These are phyloP conservation scores for Cutaneotrichosporon arboriforme DNA, from an alignment of 1,284 basidiomycete genomes.

Conservation along the genomic window DNA sequence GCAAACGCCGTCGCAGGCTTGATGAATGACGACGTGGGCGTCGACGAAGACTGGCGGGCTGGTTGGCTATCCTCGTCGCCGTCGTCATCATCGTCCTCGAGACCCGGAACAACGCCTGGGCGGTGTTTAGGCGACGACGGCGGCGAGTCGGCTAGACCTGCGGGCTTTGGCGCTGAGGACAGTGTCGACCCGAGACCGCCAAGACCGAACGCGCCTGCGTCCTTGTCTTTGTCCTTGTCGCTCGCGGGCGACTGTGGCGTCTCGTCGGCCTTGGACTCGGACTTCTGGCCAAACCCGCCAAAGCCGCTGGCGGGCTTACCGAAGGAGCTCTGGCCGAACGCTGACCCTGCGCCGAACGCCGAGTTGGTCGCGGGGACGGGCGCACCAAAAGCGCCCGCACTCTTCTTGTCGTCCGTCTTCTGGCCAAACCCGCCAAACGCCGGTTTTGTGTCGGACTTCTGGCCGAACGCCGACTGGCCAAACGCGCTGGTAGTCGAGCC, in stretches of 20 bases:
- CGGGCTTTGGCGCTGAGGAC: constrained; percentile 11
- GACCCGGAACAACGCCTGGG: constrained; percentile 13
- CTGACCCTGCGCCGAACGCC: background rate
- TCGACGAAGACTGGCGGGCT: constrained; percentile 16
- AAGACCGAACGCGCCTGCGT: constrained; percentile 34
- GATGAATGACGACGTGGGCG: constrained; percentile 30
- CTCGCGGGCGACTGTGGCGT: background rate
- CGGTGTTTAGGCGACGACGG: constrained; percentile 24
- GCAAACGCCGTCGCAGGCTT: constrained; percentile 43
- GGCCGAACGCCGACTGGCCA: constrained; percentile 10
- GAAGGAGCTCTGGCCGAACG: constrained; percentile 13
- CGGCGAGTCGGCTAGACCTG: constrained; percentile 32
- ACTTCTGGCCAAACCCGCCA: constrained; percentile 19
- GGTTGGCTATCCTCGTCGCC: background rate
- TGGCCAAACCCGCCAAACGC: constrained; percentile 3
- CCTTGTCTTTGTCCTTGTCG: constrained; percentile 1
- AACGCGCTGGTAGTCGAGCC: constrained; percentile 11
- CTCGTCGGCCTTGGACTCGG: background rate
- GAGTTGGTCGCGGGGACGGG: background rate
- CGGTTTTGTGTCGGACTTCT: background rate
- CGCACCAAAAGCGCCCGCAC: background rate
- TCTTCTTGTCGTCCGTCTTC: background rate
- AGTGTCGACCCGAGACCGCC: constrained; percentile 33
- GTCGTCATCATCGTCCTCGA: constrained; percentile 10
- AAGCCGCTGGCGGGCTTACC: constrained; percentile 18